phyloP scores from a whole-genome alignment of 441 rosid species.

The Euphorbia celastroides region DNA sequence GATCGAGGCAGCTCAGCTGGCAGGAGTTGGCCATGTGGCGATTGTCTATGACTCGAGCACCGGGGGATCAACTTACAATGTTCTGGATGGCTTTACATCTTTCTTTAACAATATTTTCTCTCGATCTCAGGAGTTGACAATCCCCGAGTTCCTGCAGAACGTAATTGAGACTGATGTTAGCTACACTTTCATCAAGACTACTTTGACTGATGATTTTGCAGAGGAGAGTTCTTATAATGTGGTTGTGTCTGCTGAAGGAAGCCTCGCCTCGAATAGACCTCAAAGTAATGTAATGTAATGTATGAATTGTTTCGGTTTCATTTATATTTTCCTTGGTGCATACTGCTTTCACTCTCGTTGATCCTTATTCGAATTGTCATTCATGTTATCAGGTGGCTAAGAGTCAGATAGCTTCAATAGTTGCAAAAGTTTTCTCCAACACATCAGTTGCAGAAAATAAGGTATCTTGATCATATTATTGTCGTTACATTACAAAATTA shows the following conservation, averaged over 20 bases:
- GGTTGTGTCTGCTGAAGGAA: slow-evolving; percentile 71
- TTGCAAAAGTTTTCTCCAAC: slow-evolving; percentile 80
- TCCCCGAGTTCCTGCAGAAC: slow-evolving; percentile 63
- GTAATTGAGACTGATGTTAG: slow-evolving; percentile 60
- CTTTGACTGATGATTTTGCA: slow-evolving; percentile 67
- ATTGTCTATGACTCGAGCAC: slow-evolving; percentile 57
- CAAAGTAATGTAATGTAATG: slow-evolving; percentile 99
- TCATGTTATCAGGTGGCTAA: slow-evolving; percentile 50
- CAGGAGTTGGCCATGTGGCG: slow-evolving; percentile 80
- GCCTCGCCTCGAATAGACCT: slow-evolving; percentile 46
- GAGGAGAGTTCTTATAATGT: slow-evolving; percentile 70
- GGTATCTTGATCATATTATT: slow-evolving; percentile 31
- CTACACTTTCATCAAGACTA: slow-evolving; percentile 76
- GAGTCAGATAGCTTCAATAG: slow-evolving; percentile 64
- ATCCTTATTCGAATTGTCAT: slow-evolving; percentile 5
- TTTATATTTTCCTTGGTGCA: neutral
- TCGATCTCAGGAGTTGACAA: slow-evolving; percentile 47
- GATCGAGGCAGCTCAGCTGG: slow-evolving; percentile 73
- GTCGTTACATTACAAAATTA: neutral
- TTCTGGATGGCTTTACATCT: slow-evolving; percentile 70
- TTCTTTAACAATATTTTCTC: slow-evolving; percentile 75
- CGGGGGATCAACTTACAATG: slow-evolving; percentile 53
- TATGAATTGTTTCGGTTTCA: slow-evolving; percentile 48
- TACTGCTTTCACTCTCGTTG: neutral
- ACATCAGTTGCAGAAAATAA: slow-evolving; percentile 82